Conservation (phyloP, 78 protist species). For the Dictyostelium firmibasis region DNA sequence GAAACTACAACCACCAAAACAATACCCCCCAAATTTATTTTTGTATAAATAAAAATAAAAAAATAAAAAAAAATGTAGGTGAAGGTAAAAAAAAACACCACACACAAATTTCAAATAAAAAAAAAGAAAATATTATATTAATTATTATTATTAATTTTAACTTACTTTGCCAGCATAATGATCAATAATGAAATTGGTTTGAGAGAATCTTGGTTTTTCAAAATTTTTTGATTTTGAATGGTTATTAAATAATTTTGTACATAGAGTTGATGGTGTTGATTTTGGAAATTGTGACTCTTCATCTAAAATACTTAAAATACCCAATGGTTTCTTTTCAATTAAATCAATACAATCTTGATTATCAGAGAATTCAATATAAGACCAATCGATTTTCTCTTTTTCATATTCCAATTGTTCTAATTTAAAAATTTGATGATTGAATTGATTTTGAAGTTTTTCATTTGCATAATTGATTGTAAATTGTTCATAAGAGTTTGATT, state of each 20-base stretch:
- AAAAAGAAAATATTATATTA: not conserved
- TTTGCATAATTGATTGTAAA: slow-evolving; percentile 94
- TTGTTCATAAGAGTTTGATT: slow-evolving; percentile 91
- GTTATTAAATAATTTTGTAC: slow-evolving; percentile 40
- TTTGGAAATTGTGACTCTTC: slow-evolving; percentile 92
- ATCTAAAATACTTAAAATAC: slow-evolving; percentile 90
- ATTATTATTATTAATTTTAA: not conserved
- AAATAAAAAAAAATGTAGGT: not conserved
- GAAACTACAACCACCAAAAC: not conserved
- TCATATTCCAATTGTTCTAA: slow-evolving; percentile 89
- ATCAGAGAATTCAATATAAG: slow-evolving; percentile 87
- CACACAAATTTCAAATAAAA: not conserved
- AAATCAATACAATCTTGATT: slow-evolving; percentile 91
- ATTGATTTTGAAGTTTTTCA: slow-evolving; percentile 94
- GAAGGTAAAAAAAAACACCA: not conserved
- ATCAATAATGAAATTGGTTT: slow-evolving; percentile 78
- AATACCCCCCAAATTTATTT: not conserved
- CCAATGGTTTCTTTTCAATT: slow-evolving; percentile 84
- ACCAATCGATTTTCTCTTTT: slow-evolving; percentile 89
- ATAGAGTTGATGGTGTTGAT: slow-evolving; percentile 81
- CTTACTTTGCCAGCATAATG: slow-evolving; percentile 95
- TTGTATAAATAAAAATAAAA: not conserved
- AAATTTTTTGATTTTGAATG: slow-evolving; percentile 33
- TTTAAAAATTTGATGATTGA: slow-evolving; percentile 88
- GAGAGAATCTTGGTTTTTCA: slow-evolving; percentile 71